Conservation (phyloP, 2,329 filamentous ascomycete species). For the Dactylella cylindrospora region DNA sequence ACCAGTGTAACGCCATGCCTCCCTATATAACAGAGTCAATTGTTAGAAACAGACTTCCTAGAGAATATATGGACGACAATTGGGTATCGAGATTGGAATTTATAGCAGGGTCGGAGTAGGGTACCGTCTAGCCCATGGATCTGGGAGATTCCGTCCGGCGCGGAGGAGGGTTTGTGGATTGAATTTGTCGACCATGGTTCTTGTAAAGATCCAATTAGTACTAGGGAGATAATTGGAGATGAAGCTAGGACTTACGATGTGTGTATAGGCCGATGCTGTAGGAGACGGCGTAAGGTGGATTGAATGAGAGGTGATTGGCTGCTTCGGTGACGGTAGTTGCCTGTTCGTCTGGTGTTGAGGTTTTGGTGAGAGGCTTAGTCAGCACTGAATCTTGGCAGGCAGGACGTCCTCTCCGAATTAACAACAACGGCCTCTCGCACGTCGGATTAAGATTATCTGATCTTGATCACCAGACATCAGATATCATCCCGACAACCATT, state of each 20-base stretch:
- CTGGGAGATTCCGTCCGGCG: constrained; percentile 37
- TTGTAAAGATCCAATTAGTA: constrained; percentile 5
- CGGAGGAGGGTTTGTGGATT: constrained; percentile 43
- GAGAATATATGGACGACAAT: background rate
- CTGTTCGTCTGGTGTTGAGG: constrained; percentile 22
- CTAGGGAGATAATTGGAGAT: background rate
- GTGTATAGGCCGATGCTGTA: constrained; percentile 25
- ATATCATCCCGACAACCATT: too few species aligned
- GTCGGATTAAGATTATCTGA: too few species aligned
- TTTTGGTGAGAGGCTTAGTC: constrained; percentile 16
- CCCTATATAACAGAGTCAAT: constrained; percentile 59
- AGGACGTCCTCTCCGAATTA: too few species aligned
- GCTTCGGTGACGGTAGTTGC: constrained; percentile 9
- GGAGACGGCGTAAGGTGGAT: constrained; percentile 14
- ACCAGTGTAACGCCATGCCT: constrained; percentile 91
- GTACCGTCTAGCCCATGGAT: constrained; percentile 43
- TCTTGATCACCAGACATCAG: too few species aligned
- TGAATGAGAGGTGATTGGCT: constrained; percentile 31
- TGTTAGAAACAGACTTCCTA: constrained; percentile 3
- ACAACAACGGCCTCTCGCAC: too few species aligned
- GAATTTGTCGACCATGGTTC: constrained; percentile 44
- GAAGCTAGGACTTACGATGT: constrained; percentile 7
- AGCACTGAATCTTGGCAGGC: too few species aligned
- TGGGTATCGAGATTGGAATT: background rate
- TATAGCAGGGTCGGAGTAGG: background rate